A percentile compares a stretch with the other conserved stretches of the same genome.
Evolutionary conservation across 371 early-diverging fungal genomes (phyloP).

Genomic region (Dinochytrium kinnereticum): DNA sequence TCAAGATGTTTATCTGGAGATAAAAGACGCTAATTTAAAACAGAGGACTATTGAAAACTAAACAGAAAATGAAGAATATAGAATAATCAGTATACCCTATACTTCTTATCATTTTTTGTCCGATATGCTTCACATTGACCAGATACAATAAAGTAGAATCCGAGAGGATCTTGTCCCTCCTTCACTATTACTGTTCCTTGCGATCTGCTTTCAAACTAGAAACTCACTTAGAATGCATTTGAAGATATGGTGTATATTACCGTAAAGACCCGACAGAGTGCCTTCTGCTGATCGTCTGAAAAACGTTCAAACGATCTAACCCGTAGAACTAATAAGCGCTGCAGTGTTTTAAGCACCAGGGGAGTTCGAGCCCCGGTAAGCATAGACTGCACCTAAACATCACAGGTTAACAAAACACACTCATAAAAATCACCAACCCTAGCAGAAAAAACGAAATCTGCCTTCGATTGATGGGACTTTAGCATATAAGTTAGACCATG

Average conservation of each 20-base stretch:
- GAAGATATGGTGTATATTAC: not conserved
- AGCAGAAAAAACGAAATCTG: constrained; percentile 21
- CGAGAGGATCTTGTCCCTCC: constrained; percentile 34
- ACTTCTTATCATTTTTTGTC: constrained; percentile 15
- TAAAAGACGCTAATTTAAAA: too few relatives aligned
- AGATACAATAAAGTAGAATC: constrained; percentile 40
- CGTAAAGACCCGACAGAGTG: constrained; percentile 15
- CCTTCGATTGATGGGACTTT: constrained; percentile 22
- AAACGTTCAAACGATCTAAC: constrained; percentile 20
- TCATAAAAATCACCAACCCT: constrained; percentile 11
- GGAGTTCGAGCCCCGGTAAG: constrained; percentile 8
- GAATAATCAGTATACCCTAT: constrained; percentile 15
- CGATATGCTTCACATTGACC: constrained; percentile 38
- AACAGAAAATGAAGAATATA: too few relatives aligned
- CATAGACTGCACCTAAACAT: constrained; percentile 27
- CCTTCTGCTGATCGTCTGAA: constrained; percentile 22
- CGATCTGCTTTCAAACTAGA: constrained; percentile 10
- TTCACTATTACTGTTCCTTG: constrained; percentile 29
- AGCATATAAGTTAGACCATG: constrained; percentile 21
- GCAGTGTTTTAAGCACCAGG: constrained; percentile 14
- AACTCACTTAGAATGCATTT: not conserved
- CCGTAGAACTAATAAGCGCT: constrained; percentile 22
- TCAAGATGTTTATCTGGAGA: constrained; percentile 32
- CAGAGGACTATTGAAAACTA: too few relatives aligned
- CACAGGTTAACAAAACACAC: not conserved